Evolutionary conservation across 108 stramenopile genomes (phyloP).

Genomic region (Nannochloropsis salina): DNA sequence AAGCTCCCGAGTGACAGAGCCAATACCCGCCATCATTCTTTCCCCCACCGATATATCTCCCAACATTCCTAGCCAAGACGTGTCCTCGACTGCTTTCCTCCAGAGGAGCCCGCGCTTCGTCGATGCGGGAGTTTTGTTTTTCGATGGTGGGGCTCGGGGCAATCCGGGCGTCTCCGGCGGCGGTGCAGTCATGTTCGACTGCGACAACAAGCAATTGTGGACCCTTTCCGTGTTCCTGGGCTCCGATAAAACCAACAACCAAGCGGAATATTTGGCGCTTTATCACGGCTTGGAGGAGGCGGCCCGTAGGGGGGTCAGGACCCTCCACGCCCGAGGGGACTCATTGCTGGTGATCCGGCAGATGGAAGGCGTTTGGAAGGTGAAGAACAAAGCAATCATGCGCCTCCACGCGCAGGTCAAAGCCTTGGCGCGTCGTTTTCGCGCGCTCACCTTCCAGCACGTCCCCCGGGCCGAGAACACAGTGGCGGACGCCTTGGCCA

Average conservation of each 20-base stretch:
- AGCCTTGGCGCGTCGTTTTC: background rate
- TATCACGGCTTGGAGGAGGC: constrained; percentile 4
- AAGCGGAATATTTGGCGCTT: background rate
- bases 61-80: no score
- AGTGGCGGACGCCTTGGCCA: background rate
- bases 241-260: constrained; percentile 1
- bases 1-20: no score
- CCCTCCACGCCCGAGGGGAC: background rate
- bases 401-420: background rate
- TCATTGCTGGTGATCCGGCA: background rate
- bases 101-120: no score
- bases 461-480: background rate
- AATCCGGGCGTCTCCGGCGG: constrained; percentile 6
- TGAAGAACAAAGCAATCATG: background rate
- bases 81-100: no score
- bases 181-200: background rate
- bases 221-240: background rate
- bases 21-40: no score
- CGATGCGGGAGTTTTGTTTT: background rate
- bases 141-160: constrained; percentile 20
- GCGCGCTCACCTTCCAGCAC: background rate
- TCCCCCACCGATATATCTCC: no score
- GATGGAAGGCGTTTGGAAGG: background rate
- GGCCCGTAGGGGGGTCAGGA: background rate
- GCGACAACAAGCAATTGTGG: background rate